Percentiles rank a stretch among this genome's conserved stretches.
phyloP scores from a whole-genome alignment of 306 rosid genomes.

The Cucurbita maxima region DNA sequence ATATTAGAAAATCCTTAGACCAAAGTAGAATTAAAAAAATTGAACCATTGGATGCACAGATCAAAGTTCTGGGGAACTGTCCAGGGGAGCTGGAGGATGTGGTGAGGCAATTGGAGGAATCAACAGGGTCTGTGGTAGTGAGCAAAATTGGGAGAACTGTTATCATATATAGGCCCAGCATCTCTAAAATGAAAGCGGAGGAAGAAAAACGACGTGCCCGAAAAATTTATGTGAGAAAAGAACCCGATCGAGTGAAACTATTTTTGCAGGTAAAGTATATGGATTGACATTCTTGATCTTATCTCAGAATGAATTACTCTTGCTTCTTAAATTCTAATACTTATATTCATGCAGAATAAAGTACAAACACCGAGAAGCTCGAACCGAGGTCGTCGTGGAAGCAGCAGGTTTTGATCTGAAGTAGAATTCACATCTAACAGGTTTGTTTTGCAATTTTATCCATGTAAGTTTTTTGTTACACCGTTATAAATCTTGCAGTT shows the following conservation, averaged over 20 bases:
- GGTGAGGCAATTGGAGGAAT: slow-evolving; percentile 31
- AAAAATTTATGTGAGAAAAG: slow-evolving; percentile 27
- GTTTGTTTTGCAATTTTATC: background rate
- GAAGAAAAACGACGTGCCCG: slow-evolving; percentile 50
- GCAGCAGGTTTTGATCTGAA: slow-evolving; percentile 20
- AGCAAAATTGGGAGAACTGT: slow-evolving; percentile 66
- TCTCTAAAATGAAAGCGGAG: slow-evolving; percentile 69
- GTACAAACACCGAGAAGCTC: slow-evolving; percentile 20
- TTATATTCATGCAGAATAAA: slow-evolving; percentile 27
- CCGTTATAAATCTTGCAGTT: background rate
- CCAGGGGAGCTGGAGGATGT: slow-evolving; percentile 72
- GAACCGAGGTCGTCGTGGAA: slow-evolving; percentile 39
- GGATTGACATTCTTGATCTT: background rate
- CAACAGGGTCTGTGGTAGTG: slow-evolving; percentile 56
- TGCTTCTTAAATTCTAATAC: slow-evolving; percentile 1
- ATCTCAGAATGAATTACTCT: background rate
- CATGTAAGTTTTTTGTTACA: background rate
- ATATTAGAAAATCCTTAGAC: background rate
- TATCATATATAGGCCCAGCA: slow-evolving; percentile 69
- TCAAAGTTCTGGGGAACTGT: slow-evolving; percentile 70
- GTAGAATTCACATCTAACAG: background rate
- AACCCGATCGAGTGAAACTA: slow-evolving; percentile 13
- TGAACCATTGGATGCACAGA: slow-evolving; percentile 32
- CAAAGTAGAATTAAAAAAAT: background rate
- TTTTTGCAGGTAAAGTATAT: slow-evolving; percentile 19